Evolutionary conservation across 2,329 filamentous ascomycete species (phyloP), one percentile per base, ranked within the genome.

Genomic region (Fusarium sp.): DNA sequence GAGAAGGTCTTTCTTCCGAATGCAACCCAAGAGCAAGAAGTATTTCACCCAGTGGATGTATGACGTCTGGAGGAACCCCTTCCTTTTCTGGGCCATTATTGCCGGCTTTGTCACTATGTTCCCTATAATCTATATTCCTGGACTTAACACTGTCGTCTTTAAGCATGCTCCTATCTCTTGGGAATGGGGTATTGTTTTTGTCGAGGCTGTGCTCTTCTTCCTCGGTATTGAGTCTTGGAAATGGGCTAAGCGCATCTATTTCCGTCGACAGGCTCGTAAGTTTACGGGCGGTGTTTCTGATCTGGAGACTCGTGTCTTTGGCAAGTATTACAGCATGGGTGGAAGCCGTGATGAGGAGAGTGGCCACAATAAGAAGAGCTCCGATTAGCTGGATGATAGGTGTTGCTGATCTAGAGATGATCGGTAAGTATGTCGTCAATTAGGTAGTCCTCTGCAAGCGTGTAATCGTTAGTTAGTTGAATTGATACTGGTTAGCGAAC

Each of bases 1-100:
- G 84, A 89, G 92, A 33, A 88, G 90, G 56, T 91, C 88, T 10
- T 92, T 94, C 83, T 94, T 94, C 87, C 87, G 88, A 75, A 92
- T 94, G 90, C 87, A 92, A 75, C 90, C 91, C 10, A 85, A 85
- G 61, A 89, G 87, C 59, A 89, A 88, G 74, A 84, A 82, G 51
- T 89, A 90, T 77, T 88, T 91, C 70, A 90, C 89, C 0, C 89
- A 92, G 74, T 93, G 91, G 91, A 87, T 91, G 67, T 73, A 85
- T 57, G 90, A 93, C 69, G 86, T 92, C 33, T 92, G 91, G 90
- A 84, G 89, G 66, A 94, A 94, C 83, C 85, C 90, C 77, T 92
- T 94, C 81, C 83, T 92, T n/a, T 92, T 92, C 84, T 91, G 85
- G 83, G 85, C 89, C 36, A 86, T 92, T 39, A 69, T 85, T 3